Conservation (phyloP, 108 stramenopile species). For the Bacterosira constricta region DNA sequence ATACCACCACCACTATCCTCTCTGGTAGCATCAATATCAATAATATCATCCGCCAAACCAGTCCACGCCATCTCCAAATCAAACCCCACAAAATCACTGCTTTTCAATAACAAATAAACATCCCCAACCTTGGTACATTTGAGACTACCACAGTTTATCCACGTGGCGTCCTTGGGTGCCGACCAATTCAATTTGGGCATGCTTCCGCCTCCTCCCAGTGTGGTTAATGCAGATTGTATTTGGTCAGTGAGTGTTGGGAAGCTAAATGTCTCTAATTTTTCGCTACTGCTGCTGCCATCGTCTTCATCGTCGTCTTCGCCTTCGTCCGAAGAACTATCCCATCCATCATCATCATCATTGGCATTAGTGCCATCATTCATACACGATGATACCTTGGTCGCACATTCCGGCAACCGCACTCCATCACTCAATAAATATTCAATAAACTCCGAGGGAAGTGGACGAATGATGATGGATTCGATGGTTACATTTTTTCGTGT, state of each 20-base stretch:
- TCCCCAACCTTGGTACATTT: slow-evolving; percentile 88
- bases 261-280: slow-evolving; percentile 36
- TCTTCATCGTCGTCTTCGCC: slow-evolving; percentile 22
- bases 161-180: slow-evolving; percentile 88
- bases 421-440: slow-evolving; percentile 85
- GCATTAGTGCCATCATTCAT: slow-evolving; percentile 43
- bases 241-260: slow-evolving; percentile 42
- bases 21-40: slow-evolving; percentile 5
- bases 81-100: slow-evolving; percentile 86
- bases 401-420: slow-evolving; percentile 76
- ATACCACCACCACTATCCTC: background rate
- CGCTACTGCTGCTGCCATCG: background rate
- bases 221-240: slow-evolving; percentile 21
- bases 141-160: slow-evolving; percentile 92
- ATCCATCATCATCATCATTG: slow-evolving; percentile 43
- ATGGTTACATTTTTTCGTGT: slow-evolving; percentile 69
- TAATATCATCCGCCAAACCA: slow-evolving; percentile 29
- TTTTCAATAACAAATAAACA: slow-evolving; percentile 92
- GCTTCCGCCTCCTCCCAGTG: slow-evolving; percentile 45
- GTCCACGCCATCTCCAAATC: slow-evolving; percentile 87
- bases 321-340: slow-evolving; percentile 1
- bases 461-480: slow-evolving; percentile 55
- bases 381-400: slow-evolving; percentile 62
- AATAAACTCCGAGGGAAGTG: slow-evolving; percentile 68
- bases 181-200: slow-evolving; percentile 94